phyloP scores from a whole-genome alignment of 2,329 filamentous ascomycete species.

The Arthrobotrys megalospora region DNA sequence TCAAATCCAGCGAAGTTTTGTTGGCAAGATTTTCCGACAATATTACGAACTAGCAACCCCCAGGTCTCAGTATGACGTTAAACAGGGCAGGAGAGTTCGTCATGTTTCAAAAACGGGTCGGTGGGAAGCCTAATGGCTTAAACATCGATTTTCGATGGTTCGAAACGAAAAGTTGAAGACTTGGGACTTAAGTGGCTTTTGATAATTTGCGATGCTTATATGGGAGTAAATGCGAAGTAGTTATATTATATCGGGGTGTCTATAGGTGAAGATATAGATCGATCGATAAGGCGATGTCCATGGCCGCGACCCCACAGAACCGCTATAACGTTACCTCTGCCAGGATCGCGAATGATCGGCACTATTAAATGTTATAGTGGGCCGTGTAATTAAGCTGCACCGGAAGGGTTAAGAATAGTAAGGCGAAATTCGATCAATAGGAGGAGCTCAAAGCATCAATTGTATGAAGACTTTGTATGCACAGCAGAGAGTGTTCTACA shows the following conservation, averaged over 20 bases:
- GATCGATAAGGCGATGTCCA: background rate
- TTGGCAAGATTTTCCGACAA: too few relatives aligned
- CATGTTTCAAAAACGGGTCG: conserved; percentile 2
- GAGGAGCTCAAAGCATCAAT: conserved; percentile 7
- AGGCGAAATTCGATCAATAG: background rate
- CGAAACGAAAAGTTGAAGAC: background rate
- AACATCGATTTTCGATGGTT: background rate
- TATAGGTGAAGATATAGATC: background rate
- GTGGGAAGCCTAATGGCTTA: conserved; percentile 14
- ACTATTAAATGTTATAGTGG: background rate
- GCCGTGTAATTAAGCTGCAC: background rate
- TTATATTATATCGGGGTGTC: background rate
- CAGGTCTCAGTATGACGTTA: conserved; percentile 34
- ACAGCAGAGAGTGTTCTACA: background rate
- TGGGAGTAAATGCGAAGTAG: too few relatives aligned
- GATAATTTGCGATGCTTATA: too few relatives aligned
- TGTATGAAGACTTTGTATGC: background rate
- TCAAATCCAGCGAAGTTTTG: background rate
- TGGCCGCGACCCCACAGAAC: background rate
- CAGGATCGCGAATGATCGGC: background rate
- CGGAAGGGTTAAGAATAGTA: background rate
- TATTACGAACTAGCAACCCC: background rate
- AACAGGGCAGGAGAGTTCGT: conserved; percentile 33
- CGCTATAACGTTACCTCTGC: background rate
- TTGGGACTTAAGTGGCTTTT: background rate